Evolutionary conservation across 768 basidiomycete species (phyloP).

Genomic region (Tulasnella sp.): DNA sequence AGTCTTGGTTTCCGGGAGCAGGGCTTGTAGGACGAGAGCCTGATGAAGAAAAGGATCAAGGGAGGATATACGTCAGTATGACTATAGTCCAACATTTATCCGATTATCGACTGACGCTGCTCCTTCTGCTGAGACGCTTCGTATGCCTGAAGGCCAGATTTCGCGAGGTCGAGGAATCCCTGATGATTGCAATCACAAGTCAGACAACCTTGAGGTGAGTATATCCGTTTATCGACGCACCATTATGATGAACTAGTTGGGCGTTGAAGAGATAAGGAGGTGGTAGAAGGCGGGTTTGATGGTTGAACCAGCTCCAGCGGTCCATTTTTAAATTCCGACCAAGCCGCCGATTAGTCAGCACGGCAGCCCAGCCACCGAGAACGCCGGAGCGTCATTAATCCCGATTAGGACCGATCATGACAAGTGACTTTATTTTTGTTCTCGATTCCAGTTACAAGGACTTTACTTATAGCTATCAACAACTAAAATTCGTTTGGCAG

Average conservation of each 20-base stretch:
- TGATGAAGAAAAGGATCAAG: neutral
- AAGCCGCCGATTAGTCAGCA: neutral
- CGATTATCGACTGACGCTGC: neutral
- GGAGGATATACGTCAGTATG: no score
- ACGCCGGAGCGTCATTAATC: neutral
- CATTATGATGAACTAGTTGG: neutral
- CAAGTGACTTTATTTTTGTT: neutral
- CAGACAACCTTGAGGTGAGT: no score
- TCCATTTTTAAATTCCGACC: neutral
- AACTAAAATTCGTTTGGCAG: neutral
- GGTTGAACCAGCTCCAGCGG: neutral
- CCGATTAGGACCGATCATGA: neutral
- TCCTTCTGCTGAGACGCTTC: conserved; percentile 2
- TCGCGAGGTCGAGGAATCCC: conserved; percentile 13
- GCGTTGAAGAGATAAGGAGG: neutral
- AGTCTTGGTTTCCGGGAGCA: neutral
- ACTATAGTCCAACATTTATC: neutral
- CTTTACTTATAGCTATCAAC: neutral
- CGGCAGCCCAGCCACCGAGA: neutral
- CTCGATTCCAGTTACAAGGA: neutral
- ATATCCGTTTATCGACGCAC: neutral
- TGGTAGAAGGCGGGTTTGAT: neutral
- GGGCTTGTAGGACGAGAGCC: neutral
- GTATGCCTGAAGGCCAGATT: conserved; percentile 9
- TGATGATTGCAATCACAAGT: neutral